Conservation (phyloP, 257 asterid species). For the Coffea eugenioides region DNA sequence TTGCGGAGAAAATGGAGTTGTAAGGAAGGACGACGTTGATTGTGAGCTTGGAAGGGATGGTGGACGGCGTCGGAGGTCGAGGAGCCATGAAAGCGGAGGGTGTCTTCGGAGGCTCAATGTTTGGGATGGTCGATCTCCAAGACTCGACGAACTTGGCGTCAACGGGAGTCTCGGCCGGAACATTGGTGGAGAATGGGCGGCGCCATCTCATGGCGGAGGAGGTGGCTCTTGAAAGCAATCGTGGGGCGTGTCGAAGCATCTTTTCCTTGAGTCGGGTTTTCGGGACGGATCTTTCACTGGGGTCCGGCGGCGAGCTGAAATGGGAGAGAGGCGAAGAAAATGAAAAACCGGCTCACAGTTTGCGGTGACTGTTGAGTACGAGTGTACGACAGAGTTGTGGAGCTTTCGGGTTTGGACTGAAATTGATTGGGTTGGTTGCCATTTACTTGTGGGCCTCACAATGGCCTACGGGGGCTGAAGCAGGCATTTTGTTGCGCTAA, state of each 20-base stretch:
- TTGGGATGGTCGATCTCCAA: constrained; percentile 63
- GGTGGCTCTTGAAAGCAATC: constrained; percentile 46
- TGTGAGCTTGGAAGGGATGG: constrained; percentile 78
- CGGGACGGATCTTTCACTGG: constrained; percentile 10
- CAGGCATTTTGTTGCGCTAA: not conserved
- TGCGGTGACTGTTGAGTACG: not conserved
- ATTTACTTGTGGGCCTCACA: not conserved
- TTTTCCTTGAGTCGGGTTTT: not conserved
- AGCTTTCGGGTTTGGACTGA: not conserved
- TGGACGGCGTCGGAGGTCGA: constrained; percentile 63
- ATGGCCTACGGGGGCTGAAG: not conserved
- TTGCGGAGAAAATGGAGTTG: constrained; percentile 49
- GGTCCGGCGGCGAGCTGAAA: constrained; percentile 24
- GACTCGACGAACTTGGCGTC: constrained; percentile 60
- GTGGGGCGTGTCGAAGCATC: constrained; percentile 60
- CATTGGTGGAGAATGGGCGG: constrained; percentile 62
- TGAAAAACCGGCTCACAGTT: not conserved
- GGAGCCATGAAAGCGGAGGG: constrained; percentile 59
- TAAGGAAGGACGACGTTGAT: constrained; percentile 85
- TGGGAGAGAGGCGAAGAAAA: not conserved
- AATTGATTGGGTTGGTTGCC: not conserved
- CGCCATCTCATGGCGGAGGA: constrained; percentile 53
- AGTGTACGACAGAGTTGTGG: not conserved
- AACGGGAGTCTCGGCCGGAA: constrained; percentile 43
- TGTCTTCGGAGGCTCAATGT: constrained; percentile 65